A percentile compares a stretch with the other conserved stretches of the same genome.
Evolutionary conservation across 73 alveolate species (phyloP).

Genomic region (Durusdinium trenchii): DNA sequence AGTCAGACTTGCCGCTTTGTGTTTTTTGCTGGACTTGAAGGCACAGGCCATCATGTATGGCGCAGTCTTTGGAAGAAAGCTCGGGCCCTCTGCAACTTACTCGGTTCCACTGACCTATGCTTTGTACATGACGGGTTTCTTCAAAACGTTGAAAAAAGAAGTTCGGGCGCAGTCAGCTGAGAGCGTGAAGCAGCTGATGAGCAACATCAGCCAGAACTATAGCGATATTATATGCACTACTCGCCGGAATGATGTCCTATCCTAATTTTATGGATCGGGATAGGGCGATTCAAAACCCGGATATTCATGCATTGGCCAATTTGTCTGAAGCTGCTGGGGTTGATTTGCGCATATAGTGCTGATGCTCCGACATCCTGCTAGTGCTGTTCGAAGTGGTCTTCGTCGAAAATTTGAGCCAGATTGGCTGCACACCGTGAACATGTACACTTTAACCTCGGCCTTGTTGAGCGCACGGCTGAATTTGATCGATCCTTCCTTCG

Average conservation of each 20-base stretch:
- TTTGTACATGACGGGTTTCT: background rate
- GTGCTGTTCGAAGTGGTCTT: background rate
- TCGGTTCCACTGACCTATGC: background rate
- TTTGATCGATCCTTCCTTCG: slow-evolving; percentile 1
- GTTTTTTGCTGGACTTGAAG: background rate
- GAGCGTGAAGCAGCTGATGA: background rate
- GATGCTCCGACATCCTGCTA: background rate
- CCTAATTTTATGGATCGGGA: background rate
- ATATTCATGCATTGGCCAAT: background rate
- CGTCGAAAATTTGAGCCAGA: background rate
- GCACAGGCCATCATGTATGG: slow-evolving; percentile 2
- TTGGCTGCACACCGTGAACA: background rate
- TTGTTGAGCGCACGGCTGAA: slow-evolving; percentile 12
- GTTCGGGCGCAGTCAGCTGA: background rate
- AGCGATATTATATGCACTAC: background rate
- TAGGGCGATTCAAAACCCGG: background rate
- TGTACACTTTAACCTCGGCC: background rate
- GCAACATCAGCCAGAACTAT: background rate
- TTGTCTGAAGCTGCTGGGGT: slow-evolving; percentile 55
- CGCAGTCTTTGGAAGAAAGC: background rate
- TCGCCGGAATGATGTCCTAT: slow-evolving; percentile 31
- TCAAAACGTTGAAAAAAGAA: background rate
- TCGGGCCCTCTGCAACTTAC: background rate
- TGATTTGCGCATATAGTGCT: slow-evolving; percentile 37
- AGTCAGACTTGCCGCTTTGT: background rate